Conservation (phyloP, 352 stramenopile genomes). For the Thalassiosira exigua region DNA sequence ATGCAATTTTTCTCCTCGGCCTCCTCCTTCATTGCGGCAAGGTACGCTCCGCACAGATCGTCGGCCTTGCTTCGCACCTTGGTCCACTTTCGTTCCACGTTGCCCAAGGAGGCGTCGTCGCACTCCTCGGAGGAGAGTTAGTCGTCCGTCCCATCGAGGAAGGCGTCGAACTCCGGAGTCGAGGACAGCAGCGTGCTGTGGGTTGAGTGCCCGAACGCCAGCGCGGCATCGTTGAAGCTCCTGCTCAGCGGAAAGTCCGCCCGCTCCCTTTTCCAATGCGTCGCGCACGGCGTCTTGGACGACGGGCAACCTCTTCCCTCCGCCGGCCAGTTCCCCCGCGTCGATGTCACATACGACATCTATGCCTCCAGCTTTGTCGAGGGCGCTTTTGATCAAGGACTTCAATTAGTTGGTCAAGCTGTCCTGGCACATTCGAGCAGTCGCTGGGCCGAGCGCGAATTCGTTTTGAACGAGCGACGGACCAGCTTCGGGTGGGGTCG, state of each 20-base stretch:
- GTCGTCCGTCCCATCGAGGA: constrained; percentile 55
- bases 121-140: constrained; percentile 63
- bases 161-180: constrained; percentile 35
- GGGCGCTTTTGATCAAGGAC: too few relatives aligned
- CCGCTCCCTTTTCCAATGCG: too few relatives aligned
- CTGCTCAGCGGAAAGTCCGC: too few relatives aligned
- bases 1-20: constrained; percentile 48
- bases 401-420: too few relatives aligned
- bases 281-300: too few relatives aligned
- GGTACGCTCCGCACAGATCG: constrained; percentile 52
- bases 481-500: constrained; percentile 23
- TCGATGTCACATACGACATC: too few relatives aligned
- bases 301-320: too few relatives aligned
- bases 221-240: too few relatives aligned
- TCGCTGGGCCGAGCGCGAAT: constrained; percentile 54
- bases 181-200: constrained; percentile 47
- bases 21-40: constrained; percentile 40
- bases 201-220: constrained; percentile 32
- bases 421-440: too few relatives aligned
- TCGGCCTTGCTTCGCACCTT: constrained; percentile 32
- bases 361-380: too few relatives aligned
- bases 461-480: constrained; percentile 25
- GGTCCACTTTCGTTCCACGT: constrained; percentile 51
- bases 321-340: too few relatives aligned
- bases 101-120: constrained; percentile 33